These are phyloP conservation scores for Tetragonia tetragonoides DNA, from an alignment of 148 eudicot species.

Conservation along the genomic window DNA sequence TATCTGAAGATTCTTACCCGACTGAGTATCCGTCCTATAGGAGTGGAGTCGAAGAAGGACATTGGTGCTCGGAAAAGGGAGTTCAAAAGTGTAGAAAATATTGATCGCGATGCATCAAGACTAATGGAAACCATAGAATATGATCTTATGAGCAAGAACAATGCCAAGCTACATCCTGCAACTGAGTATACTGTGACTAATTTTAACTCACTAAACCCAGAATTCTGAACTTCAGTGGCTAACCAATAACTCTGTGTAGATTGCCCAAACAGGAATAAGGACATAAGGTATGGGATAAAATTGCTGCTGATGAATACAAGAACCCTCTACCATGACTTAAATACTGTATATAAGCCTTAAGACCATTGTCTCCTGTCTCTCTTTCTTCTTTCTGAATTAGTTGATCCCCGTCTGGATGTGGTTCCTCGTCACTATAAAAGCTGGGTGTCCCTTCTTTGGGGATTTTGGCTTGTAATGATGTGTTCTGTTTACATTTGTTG, in stretches of 20 bases:
- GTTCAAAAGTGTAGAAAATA: constrained; percentile 43
- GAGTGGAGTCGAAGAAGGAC: constrained; percentile 66
- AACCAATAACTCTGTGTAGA: too few relatives aligned
- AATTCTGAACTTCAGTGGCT: too few relatives aligned
- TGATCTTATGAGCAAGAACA: constrained; percentile 37
- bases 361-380: constrained; percentile 54
- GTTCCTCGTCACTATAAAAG: constrained; percentile 12
- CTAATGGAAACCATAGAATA: constrained; percentile 38
- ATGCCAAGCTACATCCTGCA: too few relatives aligned
- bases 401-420: constrained; percentile 34
- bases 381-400: constrained; percentile 55
- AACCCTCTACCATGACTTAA: constrained; percentile 45
- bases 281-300: constrained; percentile 32
- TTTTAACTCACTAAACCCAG: too few relatives aligned
- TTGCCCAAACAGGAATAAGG: constrained; percentile 18
- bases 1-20: constrained; percentile 55
- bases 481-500: neutral
- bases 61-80: constrained; percentile 66
- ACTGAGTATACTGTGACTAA: too few relatives aligned
- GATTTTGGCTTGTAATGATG: constrained; percentile 4
- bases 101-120: constrained; percentile 39
- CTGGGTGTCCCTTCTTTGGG: constrained; percentile 19
- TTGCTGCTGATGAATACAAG: constrained; percentile 39
- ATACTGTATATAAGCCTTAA: constrained; percentile 56
- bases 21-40: constrained; percentile 59